Percentiles rank a stretch among this genome's conserved stretches.
Conservation (phyloP, 768 basidiomycete species). For the Trametes punicea region DNA sequence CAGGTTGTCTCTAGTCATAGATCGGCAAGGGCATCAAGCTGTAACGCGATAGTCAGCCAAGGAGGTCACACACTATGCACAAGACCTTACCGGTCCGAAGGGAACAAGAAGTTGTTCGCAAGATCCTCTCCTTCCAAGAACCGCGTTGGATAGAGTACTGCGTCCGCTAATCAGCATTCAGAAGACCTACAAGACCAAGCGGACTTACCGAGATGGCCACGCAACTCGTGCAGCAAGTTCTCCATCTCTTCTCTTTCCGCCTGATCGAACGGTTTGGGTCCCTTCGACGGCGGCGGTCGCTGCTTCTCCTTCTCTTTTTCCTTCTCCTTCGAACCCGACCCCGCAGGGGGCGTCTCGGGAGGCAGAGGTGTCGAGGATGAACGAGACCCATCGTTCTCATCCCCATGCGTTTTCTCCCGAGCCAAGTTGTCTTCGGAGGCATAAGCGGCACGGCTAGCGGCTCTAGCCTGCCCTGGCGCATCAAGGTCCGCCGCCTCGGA, state of each 20-base stretch:
- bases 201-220: conserved; percentile 80
- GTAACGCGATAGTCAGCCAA: neutral
- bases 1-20: conserved; percentile 44
- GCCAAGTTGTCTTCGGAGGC: conserved; percentile 17
- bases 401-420: conserved; percentile 19
- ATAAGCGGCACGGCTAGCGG: conserved; percentile 19
- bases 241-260: conserved; percentile 93
- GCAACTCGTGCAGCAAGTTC: conserved; percentile 63
- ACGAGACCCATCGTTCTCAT: conserved; percentile 16
- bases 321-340: conserved; percentile 32
- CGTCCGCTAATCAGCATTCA: neutral
- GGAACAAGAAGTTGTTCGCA: conserved; percentile 91
- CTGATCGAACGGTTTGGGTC: conserved; percentile 71
- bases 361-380: conserved; percentile 23
- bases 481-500: conserved; percentile 52
- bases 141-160: conserved; percentile 79
- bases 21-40: conserved; percentile 74
- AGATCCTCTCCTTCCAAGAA: conserved; percentile 94
- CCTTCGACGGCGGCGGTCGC: conserved; percentile 40
- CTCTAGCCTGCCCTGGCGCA: conserved; percentile 27
- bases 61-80: conserved; percentile 7
- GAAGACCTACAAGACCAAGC: neutral
- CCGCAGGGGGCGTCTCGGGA: conserved; percentile 11
- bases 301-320: conserved; percentile 37
- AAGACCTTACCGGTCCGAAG: conserved; percentile 65